Evolutionary conservation across 2,329 filamentous ascomycete genomes (phyloP), one percentile per base, ranked within the genome.

Genomic region (Hypoxylon rubiginosum): DNA sequence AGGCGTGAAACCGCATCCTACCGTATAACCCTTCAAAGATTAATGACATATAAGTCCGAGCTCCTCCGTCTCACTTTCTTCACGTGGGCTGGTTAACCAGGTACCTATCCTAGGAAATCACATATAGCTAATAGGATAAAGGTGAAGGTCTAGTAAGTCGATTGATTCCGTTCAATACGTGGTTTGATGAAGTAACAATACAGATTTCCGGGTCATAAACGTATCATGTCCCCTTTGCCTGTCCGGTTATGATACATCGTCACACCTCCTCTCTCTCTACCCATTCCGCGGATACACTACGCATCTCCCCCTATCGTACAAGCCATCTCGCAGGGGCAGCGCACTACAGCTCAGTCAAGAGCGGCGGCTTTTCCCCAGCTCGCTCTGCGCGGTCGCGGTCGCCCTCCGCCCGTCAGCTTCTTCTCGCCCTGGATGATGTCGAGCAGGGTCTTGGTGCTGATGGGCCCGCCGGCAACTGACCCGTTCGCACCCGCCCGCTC

Each of bases 381-480:
- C 73, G 45, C 73, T 74, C 71, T 83, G 80, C 1, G 79, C 79
- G 5, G 78, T 72, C 0, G 78, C 66, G 1, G 80, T 82, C 0
- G 66, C 3, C 77, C 75, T 5, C 63, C 73, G 1, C 79, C 79
- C 0, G 79, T 81, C 30, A 82, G 73, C n/a, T 68, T 72, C 61
- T 79, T 79, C 74, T 82, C 80, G 10, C 78, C 80, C 45, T 76
- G 74, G 8, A 78, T 81, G 66, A 82, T 82, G 62, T 81, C 79
- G 62, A 78, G 77, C 0, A 82, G 69, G 48, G 75, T 74, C 61
- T 78, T 56, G 2, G 73, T 58, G 15, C 74, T 79, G 50, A 82
- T 76, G 36, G 71, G 59, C 60, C 78, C 73, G 26, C 71, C 71
- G 30, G 71, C 72, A 58, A 77, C 73, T 7, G 80, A 80, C 7